These are phyloP conservation scores for Ogataea trehaloabstinens DNA, from an alignment of 805 yeast genomes.

Conservation along the genomic window DNA sequence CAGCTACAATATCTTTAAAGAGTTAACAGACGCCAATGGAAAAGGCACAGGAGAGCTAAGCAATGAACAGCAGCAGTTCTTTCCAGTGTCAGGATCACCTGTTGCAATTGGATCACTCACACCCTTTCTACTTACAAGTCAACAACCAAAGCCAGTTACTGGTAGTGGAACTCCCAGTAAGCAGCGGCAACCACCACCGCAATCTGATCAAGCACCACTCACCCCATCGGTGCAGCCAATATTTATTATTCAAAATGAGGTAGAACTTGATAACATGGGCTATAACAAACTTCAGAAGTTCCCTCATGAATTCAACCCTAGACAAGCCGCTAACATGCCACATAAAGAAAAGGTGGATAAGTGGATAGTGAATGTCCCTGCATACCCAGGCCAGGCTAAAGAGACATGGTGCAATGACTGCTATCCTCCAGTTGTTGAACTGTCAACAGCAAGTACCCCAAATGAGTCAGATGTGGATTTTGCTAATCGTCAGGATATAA, in stretches of 20 bases:
- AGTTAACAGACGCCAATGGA: slow-evolving; percentile 10
- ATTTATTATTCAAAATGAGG: slow-evolving; percentile 14
- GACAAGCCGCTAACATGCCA: slow-evolving; percentile 61
- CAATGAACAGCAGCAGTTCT: slow-evolving; percentile 6
- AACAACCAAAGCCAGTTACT: slow-evolving; percentile 12
- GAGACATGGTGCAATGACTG: slow-evolving; percentile 42
- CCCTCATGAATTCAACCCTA: slow-evolving; percentile 58
- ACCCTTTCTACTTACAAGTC: slow-evolving; percentile 15
- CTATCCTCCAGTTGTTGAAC: slow-evolving; percentile 45
- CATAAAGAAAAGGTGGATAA: slow-evolving; percentile 59
- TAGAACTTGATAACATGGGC: slow-evolving; percentile 11
- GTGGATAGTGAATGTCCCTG: slow-evolving; percentile 65
- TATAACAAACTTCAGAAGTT: slow-evolving; percentile 25
- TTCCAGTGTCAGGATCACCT: slow-evolving; percentile 16
- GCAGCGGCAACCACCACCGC: slow-evolving; percentile 12
- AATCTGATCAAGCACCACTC: slow-evolving; percentile 10
- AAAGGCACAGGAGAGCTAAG: slow-evolving; percentile 8
- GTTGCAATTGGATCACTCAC: slow-evolving; percentile 17
- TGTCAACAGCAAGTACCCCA: slow-evolving; percentile 23
- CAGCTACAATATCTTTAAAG: slow-evolving; percentile 17
- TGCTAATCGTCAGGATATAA: slow-evolving; percentile 43
- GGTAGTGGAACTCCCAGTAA: slow-evolving; percentile 12
- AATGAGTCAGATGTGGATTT: slow-evolving; percentile 27
- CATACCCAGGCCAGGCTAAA: slow-evolving; percentile 28
- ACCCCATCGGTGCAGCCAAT: slow-evolving; percentile 17